These are phyloP conservation scores for Colletotrichum sidae DNA, from an alignment of 2,329 filamentous ascomycete genomes.

Conservation along the genomic window DNA sequence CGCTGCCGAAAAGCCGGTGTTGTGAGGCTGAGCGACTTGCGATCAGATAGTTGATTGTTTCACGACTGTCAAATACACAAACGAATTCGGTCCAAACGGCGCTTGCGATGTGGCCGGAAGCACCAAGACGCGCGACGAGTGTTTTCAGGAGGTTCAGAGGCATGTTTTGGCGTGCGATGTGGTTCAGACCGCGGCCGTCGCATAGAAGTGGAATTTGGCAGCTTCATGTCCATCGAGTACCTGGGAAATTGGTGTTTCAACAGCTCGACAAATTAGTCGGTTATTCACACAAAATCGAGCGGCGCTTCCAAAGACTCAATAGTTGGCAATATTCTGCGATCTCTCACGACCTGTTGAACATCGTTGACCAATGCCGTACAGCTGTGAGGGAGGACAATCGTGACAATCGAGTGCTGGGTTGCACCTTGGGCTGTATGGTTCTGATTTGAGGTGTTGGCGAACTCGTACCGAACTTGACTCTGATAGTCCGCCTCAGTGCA, in stretches of 20 bases:
- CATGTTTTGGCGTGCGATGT: conserved; percentile 27
- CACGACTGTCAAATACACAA: conserved; percentile 17
- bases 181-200: conserved; percentile 22
- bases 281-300: background rate
- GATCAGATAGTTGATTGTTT: conserved; percentile 13
- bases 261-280: background rate
- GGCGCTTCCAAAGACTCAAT: background rate
- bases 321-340: conserved; percentile 8
- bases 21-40: conserved; percentile 5
- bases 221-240: conserved; percentile 9
- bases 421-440: background rate
- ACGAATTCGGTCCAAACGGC: background rate
- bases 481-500: background rate
- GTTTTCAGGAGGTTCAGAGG: conserved; percentile 28
- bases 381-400: too few relatives aligned
- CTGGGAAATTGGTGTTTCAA: conserved; percentile 3
- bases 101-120: conserved; percentile 15
- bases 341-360: background rate
- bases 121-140: conserved; percentile 12
- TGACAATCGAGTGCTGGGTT: background rate
- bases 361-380: background rate
- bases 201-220: conserved; percentile 15
- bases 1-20: conserved; percentile 16
- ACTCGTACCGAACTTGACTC: conserved; percentile 7
- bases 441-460: conserved; percentile 1